phyloP scores from a whole-genome alignment of 768 basidiomycete genomes.

The Auricularia sp. region DNA sequence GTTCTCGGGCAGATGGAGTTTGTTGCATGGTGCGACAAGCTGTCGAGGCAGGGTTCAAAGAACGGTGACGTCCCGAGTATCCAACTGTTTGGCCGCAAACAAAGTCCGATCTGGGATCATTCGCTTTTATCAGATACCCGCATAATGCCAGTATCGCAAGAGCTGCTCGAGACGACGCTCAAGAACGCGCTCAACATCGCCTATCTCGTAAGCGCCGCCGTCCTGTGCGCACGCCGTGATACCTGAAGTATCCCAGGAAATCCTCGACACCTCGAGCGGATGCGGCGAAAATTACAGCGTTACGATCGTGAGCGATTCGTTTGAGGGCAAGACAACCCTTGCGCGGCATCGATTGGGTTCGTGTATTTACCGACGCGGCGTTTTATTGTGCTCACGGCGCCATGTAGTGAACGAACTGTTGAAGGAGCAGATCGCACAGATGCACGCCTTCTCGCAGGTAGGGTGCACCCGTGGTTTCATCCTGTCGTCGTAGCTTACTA shows the following conservation, averaged over 20 bases:
- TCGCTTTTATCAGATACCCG: conserved; percentile 1
- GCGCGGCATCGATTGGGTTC: conserved; percentile 61
- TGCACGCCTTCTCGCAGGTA: conserved; percentile 89
- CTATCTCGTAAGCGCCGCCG: conserved; percentile 31
- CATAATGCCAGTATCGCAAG: conserved; percentile 50
- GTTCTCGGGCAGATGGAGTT: too few relatives aligned
- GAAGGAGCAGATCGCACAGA: conserved; percentile 63
- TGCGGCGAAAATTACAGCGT: conserved; percentile 74
- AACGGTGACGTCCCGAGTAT: too few relatives aligned
- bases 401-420: conserved; percentile 62
- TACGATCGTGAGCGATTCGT: conserved; percentile 71
- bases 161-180: conserved; percentile 52
- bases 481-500: background rate
- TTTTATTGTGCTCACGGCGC: background rate
- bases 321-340: conserved; percentile 76
- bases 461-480: conserved; percentile 4
- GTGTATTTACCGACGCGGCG: conserved; percentile 11
- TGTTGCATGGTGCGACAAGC: too few relatives aligned
- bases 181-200: conserved; percentile 46
- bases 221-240: background rate
- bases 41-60: too few relatives aligned
- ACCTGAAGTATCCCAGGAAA: conserved; percentile 28
- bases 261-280: conserved; percentile 68
- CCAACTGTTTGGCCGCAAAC: background rate
- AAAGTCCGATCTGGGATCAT: background rate